Evolutionary conservation across 2,329 filamentous ascomycete species (phyloP).

Genomic region (Mollisia scopiformis): DNA sequence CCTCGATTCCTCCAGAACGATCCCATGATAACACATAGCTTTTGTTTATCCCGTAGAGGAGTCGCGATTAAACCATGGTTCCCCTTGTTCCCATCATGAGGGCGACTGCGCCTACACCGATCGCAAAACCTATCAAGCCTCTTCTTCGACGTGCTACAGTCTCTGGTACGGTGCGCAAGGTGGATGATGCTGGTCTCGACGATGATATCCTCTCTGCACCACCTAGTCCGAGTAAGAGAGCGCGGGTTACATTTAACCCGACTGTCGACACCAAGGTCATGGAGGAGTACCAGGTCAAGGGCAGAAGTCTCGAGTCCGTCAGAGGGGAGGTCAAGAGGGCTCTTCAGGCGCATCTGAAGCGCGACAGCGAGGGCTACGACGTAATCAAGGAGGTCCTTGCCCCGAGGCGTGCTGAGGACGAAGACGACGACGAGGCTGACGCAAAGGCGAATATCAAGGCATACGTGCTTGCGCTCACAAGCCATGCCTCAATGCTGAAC

Average conservation of each 20-base stretch:
- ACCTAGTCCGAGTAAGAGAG: slow-evolving; percentile 32
- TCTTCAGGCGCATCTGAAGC: slow-evolving; percentile 58
- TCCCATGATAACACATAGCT: slow-evolving; percentile 17
- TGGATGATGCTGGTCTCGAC: slow-evolving; percentile 32
- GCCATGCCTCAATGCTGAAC: slow-evolving; percentile 61
- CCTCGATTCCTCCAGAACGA: background rate
- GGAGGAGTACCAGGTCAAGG: slow-evolving; percentile 30
- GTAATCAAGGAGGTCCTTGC: slow-evolving; percentile 60
- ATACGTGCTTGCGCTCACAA: slow-evolving; percentile 66
- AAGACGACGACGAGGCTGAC: slow-evolving; percentile 20
- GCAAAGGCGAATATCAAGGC: slow-evolving; percentile 49
- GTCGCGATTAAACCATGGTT: slow-evolving; percentile 26
- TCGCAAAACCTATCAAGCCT: slow-evolving; percentile 32
- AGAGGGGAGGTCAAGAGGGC: slow-evolving; percentile 38
- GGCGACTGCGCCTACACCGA: slow-evolving; percentile 11
- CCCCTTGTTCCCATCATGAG: slow-evolving; percentile 24
- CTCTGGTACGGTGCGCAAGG: slow-evolving; percentile 32
- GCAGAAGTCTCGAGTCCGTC: slow-evolving; percentile 28
- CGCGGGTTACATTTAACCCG: slow-evolving; percentile 36
- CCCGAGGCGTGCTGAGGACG: slow-evolving; percentile 25
- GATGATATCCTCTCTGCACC: slow-evolving; percentile 27
- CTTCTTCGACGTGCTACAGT: slow-evolving; percentile 33
- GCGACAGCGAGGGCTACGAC: slow-evolving; percentile 63
- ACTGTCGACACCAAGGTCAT: slow-evolving; percentile 38
- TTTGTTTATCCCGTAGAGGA: slow-evolving; percentile 7